Evolutionary conservation across 73 alveolate genomes (phyloP), one percentile per base, ranked within the genome.

Genomic region (Durusdinium trenchii): DNA sequence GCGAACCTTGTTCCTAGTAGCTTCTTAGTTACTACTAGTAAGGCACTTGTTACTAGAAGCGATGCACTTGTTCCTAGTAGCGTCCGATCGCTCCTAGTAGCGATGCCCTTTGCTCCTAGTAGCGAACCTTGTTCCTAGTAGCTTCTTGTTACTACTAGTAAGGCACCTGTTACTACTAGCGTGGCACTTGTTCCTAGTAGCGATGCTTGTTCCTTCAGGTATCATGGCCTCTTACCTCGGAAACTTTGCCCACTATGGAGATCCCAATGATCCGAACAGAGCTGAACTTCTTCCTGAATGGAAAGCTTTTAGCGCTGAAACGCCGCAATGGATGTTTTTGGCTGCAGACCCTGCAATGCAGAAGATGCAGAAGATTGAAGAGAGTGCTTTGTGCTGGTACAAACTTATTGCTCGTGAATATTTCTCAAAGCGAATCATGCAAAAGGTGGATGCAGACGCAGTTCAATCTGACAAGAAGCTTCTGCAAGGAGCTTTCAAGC

Each of bases 201-300:
- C 71, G 5, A 89, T 64, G 60, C 38, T 45, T 45, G 67, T 23
- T 10, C 86, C 67, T 62, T 69, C 96, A 6, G 42, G 16, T 9
- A n/a, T 62, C 38, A 89, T 89, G 96, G 62, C 96, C 71, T 3
- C 42, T 28, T 89, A 89, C 61, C 42, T 89, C 20, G 96, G 86
- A 3, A 89, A 89, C 96, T 89, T 89, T 46, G 86, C 96, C 9
- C 96, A 86, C 46, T 46, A 48, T 23, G 96, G 96, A 32, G 78
- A 89, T 36, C 96, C 96, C 10, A 89, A 89, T 35, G 82, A 57
- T 14, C 7, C 23, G 45, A 69, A 69, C 4, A 30, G 47, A 30
- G 60, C 42, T 6, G 95, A 52, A 6, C 86, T 62, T n/a, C 86
- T 62, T n/a, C 86, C 96, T 28, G 42, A 9, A 10, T 64, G 84